Conservation (phyloP, 2,329 filamentous ascomycete genomes). For the Penicillium verrucosum region DNA sequence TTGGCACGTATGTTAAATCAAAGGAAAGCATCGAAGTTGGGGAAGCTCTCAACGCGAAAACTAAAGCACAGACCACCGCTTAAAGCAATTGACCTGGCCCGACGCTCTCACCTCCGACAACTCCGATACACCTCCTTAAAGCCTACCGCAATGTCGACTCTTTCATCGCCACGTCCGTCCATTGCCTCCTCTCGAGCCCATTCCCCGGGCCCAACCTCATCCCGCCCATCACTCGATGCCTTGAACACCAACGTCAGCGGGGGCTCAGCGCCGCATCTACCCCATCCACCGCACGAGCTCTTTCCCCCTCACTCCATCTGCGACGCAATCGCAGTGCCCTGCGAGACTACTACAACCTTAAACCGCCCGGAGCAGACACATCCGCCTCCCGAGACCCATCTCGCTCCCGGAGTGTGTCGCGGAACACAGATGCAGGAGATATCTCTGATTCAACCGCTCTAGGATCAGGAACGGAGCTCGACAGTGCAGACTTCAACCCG, state of each 20-base stretch:
- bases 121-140: neutral
- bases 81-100: constrained; percentile 17
- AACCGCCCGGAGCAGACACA: constrained; percentile 43
- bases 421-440: constrained; percentile 40
- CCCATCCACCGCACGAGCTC: constrained; percentile 41
- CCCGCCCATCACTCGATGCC: constrained; percentile 68
- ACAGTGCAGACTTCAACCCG: constrained; percentile 68
- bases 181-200: constrained; percentile 55
- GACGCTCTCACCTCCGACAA: constrained; percentile 6
- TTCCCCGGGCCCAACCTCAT: constrained; percentile 66
- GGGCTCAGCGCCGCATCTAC: constrained; percentile 44
- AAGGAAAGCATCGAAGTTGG: constrained; percentile 4
- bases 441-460: constrained; percentile 39
- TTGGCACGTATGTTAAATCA: neutral
- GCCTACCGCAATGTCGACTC: constrained; percentile 51
- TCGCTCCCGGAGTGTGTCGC: constrained; percentile 39
- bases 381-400: constrained; percentile 27
- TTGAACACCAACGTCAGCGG: constrained; percentile 55
- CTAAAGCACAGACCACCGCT: constrained; percentile 29
- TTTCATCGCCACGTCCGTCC: constrained; percentile 59
- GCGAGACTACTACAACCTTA: constrained; percentile 91
- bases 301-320: constrained; percentile 32
- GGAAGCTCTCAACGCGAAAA: constrained; percentile 12
- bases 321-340: constrained; percentile 78
- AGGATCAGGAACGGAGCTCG: constrained; percentile 59